Base-by-base conservation (phyloP, 2,329 filamentous ascomycete species). In the Ophiostoma quercus region DNA sequence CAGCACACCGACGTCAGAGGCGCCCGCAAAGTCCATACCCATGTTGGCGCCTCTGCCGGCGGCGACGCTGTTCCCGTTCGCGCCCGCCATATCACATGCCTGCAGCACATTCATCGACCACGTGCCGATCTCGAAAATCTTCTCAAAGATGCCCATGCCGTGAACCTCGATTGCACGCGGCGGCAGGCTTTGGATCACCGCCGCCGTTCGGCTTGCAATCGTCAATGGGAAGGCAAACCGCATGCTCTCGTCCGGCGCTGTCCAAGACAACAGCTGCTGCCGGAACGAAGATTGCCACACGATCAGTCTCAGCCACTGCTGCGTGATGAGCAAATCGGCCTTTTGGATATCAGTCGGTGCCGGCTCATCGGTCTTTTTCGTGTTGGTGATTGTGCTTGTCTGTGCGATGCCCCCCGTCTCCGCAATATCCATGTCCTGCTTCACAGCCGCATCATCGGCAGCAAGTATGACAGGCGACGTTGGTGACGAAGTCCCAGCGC, bases 261-360 rank as follows among this genome's bases (percentile, higher is more conserved):
- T 82, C 41, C 84, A 87, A 41, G 87, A 88, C 25, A 91, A 81
- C 32, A 87, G 84, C 3, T 87, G 86, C 73, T 90, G 87, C 25
- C 85, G 84, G 74, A 90, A 89, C 2, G 88, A 88, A 1, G 89
- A 83, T 74, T 90, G 89, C 89, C 89, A 91, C n/a, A 90, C 85
- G 79, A 90, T 89, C 1, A 88, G 85, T 22, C 86, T 82, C 4
- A 91, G 81, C 89, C 89, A 91, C 74, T 90, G 88, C 75, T 91
- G 89, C 1, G 88, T 91, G 68, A 89, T 84, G 62, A 89, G 82
- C 22, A 91, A 82, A 74, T 91, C 88, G 7, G 90, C 87, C 69
- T 88, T 89, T 74, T 91, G 89, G 25, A 87, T 88, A 71, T 89
- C 86, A 0, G 87, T 89, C 5, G 79, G 77, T 71, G 78, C 76